Percentiles rank a stretch among this genome's conserved stretches.
Conservation (phyloP, 2,329 filamentous ascomycete species). For the Orbilia javanica region DNA sequence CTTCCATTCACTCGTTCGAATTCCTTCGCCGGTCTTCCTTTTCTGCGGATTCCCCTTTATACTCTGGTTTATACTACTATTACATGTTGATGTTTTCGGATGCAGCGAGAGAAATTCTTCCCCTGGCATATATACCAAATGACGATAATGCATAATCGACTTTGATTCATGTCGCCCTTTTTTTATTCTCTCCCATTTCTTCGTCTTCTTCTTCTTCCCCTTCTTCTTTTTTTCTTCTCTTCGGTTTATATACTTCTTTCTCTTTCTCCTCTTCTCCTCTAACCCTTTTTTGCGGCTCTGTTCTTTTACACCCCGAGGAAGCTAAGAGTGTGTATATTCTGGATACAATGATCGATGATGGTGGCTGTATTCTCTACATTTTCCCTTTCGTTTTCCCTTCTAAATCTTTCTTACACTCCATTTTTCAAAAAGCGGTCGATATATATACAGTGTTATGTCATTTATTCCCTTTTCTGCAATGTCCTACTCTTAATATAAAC, state of each 20-base stretch:
- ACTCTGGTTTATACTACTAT: conserved; percentile 55
- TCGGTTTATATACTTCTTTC: conserved; percentile 17
- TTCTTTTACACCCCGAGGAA: background rate
- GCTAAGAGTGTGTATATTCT: conserved; percentile 19
- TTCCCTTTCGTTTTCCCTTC: background rate
- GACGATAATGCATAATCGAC: conserved; percentile 57
- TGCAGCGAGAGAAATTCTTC: conserved; percentile 38
- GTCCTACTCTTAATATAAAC: background rate
- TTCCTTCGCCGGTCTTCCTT: background rate
- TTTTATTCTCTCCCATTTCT: background rate
- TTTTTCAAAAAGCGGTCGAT: conserved; percentile 23
- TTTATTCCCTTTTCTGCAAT: conserved; percentile 9
- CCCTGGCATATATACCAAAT: conserved; percentile 45
- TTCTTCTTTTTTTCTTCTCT: conserved; percentile 22
- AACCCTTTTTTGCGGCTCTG: conserved; percentile 5
- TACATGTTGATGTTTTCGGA: conserved; percentile 43
- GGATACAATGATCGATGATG: background rate
- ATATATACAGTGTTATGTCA: conserved; percentile 12
- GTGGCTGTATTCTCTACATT: background rate
- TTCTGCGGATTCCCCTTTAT: background rate
- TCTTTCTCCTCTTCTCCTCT: conserved; percentile 39
- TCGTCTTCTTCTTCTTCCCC: conserved; percentile 23
- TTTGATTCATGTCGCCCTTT: conserved; percentile 28
- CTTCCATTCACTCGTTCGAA: background rate
- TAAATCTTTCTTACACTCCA: background rate